Conservation (phyloP, 148 eudicot species). For the Chenopodium quinoa region DNA sequence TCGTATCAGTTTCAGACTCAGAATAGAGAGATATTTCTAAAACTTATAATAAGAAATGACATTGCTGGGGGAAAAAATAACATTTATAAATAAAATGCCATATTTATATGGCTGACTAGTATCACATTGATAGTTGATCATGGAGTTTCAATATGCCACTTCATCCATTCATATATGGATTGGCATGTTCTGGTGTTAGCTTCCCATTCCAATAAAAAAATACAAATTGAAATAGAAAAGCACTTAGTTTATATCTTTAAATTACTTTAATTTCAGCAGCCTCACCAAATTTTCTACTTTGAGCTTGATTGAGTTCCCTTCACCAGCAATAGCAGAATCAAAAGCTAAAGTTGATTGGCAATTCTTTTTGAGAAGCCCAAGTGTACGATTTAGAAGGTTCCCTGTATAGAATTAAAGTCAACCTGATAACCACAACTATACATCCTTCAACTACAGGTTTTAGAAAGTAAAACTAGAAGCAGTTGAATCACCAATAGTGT, state of each 20-base stretch:
- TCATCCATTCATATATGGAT: not conserved
- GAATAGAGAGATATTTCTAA: not conserved
- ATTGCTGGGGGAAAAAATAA: not conserved
- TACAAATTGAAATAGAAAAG: not conserved
- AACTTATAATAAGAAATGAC: not conserved
- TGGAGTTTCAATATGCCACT: not conserved
- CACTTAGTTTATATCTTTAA: no score
- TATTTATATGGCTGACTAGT: not conserved
- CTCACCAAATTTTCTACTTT: conserved; percentile 79
- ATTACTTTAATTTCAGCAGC: not conserved
- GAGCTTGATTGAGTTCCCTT: conserved; percentile 75
- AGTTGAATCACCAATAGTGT: conserved; percentile 75
- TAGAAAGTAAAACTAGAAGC: not conserved
- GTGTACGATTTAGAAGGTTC: conserved; percentile 97
- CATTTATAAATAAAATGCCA: not conserved
- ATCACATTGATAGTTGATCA: not conserved
- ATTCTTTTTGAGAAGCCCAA: conserved; percentile 92
- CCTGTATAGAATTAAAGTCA: conserved; percentile 40
- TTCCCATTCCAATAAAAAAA: not conserved
- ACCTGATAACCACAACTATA: not conserved
- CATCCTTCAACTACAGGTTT: conserved; percentile 5
- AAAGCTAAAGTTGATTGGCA: conserved; percentile 80
- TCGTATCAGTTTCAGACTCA: not conserved
- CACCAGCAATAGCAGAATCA: conserved; percentile 82
- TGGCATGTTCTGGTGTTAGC: not conserved